phyloP scores from a whole-genome alignment of 2,329 filamentous ascomycete species.

The Ophiostoma ulmi region DNA sequence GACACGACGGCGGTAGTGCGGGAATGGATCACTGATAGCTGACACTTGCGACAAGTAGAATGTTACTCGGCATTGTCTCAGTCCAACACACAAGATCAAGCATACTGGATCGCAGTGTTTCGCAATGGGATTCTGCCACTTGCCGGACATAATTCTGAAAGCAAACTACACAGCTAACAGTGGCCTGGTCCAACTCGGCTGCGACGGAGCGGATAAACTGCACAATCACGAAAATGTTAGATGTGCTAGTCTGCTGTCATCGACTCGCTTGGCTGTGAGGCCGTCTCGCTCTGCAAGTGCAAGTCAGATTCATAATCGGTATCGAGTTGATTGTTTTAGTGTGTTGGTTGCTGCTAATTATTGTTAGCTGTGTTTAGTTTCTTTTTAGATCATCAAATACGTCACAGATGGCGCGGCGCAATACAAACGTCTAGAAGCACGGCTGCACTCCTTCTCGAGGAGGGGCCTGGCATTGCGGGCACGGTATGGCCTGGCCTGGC shows the following conservation, averaged over 20 bases:
- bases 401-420: constrained; percentile 15
- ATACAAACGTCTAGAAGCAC: neutral
- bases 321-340: neutral
- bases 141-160: neutral
- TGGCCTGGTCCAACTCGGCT: neutral
- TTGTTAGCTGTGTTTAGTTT: neutral
- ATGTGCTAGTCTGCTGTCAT: neutral
- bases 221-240: neutral
- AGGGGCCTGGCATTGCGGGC: neutral
- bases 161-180: no score
- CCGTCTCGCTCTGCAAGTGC: neutral
- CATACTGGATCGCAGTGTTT: neutral
- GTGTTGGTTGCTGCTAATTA: neutral
- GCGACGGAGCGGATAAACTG: constrained; percentile 5
- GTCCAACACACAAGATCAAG: neutral
- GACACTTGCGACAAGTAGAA: neutral
- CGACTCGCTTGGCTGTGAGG: neutral
- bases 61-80: neutral
- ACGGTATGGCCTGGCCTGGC: neutral
- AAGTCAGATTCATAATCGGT: neutral
- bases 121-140: neutral
- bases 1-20: constrained; percentile 19
- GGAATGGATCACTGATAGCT: constrained; percentile 14
- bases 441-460: neutral
- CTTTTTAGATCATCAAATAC: neutral